Base-by-base conservation (phyloP, 768 basidiomycete genomes). In the Pulveroboletus sp. region DNA sequence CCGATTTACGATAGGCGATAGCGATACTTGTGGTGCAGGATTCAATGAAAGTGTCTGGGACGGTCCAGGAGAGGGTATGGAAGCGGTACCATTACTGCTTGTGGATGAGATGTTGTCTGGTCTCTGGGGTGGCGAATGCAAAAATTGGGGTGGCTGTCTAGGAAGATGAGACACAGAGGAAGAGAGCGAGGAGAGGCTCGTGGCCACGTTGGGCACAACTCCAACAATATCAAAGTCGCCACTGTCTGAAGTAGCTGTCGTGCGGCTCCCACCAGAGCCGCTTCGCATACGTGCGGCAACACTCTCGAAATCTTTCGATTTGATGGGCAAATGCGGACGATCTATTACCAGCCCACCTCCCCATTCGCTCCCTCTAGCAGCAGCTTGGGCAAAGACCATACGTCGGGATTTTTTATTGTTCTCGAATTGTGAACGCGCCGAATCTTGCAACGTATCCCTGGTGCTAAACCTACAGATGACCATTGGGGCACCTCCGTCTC, bases 261-360 rank as follows among this genome's bases (percentile, higher is more conserved):
- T 88, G 43, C 85, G 79, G 69, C 86, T 89, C 40, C 85, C 85
- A 6, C 87, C 87, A 39, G 88, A 90, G 24, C 88, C 86, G 63
- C 88, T 90, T 52, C 89, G 80, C 73, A 90, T 75, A 50, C 88
- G 79, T 6, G 77, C 73, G 29, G 65, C 63, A 24, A 67, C 69
- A 47, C 63, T 71, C 49, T 60, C 58, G 45, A 68, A 38, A 49
- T 76, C 72, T 37, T 71, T 72, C 49, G 72, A 65, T 51, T 76
- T 77, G 21, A 76, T 61, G 17, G 77, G 73, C 24, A 81, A 64
- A 45, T 76, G 73, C 14, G 73, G 73, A 17, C 74, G 69, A 41
- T 71, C 66, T 23, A 73, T 67, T 24, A 75, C 66, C 8, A 67
- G 58, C 31, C 71, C 63, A 2, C 71, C 69, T 29, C 73, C 76